phyloP scores from a whole-genome alignment of 495 filamentous ascomycete genomes.

The Haplographium delicatum region DNA sequence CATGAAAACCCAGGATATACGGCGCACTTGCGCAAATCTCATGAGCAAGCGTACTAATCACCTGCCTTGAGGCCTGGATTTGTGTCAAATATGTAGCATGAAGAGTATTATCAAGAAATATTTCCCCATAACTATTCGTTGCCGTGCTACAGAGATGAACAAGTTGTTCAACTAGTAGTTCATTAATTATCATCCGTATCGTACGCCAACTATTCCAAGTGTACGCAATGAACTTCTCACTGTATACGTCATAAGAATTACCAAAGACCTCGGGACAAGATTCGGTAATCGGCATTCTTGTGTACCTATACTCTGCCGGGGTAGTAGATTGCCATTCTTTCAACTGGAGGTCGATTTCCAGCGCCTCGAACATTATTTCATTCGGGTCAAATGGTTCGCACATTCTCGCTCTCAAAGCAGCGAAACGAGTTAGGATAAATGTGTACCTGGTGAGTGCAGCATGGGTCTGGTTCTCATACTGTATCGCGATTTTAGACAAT shows the following conservation, averaged over 20 bases:
- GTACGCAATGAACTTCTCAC: neutral
- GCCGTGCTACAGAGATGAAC: too few relatives aligned
- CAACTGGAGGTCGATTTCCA: neutral
- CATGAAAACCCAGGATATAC: neutral
- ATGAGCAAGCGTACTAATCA: neutral
- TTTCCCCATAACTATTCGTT: too few relatives aligned
- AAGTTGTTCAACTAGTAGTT: neutral
- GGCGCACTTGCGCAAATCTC: neutral
- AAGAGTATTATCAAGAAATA: neutral
- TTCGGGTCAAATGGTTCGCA: too few relatives aligned
- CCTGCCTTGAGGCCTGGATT: neutral
- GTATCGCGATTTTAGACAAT: neutral
- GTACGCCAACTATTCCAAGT: neutral
- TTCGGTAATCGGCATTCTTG: too few relatives aligned
- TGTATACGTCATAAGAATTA: neutral
- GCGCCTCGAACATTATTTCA: too few relatives aligned
- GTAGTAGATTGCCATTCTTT: neutral
- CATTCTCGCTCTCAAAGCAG: neutral
- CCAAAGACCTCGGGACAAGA: neutral
- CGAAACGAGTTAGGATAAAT: neutral
- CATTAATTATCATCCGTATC: neutral
- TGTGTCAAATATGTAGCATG: neutral
- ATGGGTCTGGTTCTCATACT: neutral
- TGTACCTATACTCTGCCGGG: too few relatives aligned
- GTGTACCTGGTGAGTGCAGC: neutral